phyloP scores from a whole-genome alignment of 2,329 filamentous ascomycete species.

The Monosporascus sp. region DNA sequence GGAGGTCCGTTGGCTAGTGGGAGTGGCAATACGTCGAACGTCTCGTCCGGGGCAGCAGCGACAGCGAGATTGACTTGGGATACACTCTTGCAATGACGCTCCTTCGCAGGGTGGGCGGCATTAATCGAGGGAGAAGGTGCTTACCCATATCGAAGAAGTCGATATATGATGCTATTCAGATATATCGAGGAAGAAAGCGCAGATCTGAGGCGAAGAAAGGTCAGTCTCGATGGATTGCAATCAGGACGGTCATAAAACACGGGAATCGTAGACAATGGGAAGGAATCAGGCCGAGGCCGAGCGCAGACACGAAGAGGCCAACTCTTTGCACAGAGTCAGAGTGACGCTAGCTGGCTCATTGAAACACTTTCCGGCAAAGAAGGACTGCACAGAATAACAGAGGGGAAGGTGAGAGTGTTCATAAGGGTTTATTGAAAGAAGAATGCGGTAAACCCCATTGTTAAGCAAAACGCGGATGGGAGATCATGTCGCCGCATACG shows the following conservation, averaged over 20 bases:
- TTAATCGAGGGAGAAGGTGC: slow-evolving; percentile 28
- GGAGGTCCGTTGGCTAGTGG: background rate
- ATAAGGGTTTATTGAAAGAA: background rate
- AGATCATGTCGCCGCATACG: background rate
- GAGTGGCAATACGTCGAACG: slow-evolving; percentile 3
- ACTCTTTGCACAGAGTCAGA: background rate
- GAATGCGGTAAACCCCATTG: too few species aligned
- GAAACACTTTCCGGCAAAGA: background rate
- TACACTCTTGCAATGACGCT: slow-evolving; percentile 19
- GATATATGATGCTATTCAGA: slow-evolving; percentile 23
- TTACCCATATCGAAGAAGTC: slow-evolving; percentile 42
- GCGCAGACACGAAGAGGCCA: background rate
- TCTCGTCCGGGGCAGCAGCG: slow-evolving; percentile 12
- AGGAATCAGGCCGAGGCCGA: background rate
- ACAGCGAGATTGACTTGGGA: slow-evolving; percentile 2
- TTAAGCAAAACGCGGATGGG: background rate
- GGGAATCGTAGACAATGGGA: background rate
- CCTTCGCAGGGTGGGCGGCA: slow-evolving; percentile 14
- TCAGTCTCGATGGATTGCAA: slow-evolving; percentile 16
- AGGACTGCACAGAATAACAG: background rate
- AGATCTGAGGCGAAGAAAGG: slow-evolving; percentile 9
- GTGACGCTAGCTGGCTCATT: background rate
- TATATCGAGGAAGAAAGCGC: slow-evolving; percentile 21
- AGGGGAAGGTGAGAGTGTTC: background rate
- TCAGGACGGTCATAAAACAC: background rate